Evolutionary conservation across 768 basidiomycete species (phyloP).

Genomic region (Suillus americanus): DNA sequence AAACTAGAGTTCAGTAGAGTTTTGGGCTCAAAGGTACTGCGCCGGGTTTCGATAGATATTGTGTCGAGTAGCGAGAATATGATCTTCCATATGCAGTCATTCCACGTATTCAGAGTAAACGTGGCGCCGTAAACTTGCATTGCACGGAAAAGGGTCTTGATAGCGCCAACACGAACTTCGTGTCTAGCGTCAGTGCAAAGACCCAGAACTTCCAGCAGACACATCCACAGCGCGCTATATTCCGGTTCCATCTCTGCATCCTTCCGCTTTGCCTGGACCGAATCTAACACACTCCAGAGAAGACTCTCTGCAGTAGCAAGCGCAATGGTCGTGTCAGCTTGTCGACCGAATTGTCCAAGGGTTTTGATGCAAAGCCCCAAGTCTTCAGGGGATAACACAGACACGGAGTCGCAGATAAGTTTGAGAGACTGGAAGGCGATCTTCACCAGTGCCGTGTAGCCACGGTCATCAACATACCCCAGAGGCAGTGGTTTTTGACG

Average conservation of each 20-base stretch:
- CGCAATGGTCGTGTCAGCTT: constrained; percentile 93
- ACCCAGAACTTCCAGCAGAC: constrained; percentile 78
- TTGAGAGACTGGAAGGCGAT: constrained; percentile 94
- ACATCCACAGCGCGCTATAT: constrained; percentile 91
- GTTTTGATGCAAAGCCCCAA: constrained; percentile 88
- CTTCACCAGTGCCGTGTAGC: constrained; percentile 75
- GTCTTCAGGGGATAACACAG: constrained; percentile 75
- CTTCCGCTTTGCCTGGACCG: constrained; percentile 83
- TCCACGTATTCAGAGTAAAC: constrained; percentile 81
- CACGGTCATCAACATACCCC: constrained; percentile 63
- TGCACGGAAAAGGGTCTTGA: constrained; percentile 91
- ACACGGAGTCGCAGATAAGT: constrained; percentile 90
- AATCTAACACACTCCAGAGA: constrained; percentile 95
- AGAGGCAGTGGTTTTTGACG: constrained; percentile 49
- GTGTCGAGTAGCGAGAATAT: constrained; percentile 83
- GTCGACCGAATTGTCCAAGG: constrained; percentile 87
- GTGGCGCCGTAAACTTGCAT: constrained; percentile 92
- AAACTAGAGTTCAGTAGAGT: constrained; percentile 5
- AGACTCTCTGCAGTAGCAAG: constrained; percentile 90
- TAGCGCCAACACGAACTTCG: constrained; percentile 91
- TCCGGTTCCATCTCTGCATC: constrained; percentile 58
- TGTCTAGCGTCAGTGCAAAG: constrained; percentile 80
- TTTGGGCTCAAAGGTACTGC: constrained; percentile 16
- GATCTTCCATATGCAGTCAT: constrained; percentile 85
- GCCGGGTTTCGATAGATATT: constrained; percentile 56